A percentile compares a stretch with the other conserved stretches of the same genome.
These are phyloP conservation scores for Kwoniella dejecticola DNA, from an alignment of 768 basidiomycete genomes.

Conservation along the genomic window DNA sequence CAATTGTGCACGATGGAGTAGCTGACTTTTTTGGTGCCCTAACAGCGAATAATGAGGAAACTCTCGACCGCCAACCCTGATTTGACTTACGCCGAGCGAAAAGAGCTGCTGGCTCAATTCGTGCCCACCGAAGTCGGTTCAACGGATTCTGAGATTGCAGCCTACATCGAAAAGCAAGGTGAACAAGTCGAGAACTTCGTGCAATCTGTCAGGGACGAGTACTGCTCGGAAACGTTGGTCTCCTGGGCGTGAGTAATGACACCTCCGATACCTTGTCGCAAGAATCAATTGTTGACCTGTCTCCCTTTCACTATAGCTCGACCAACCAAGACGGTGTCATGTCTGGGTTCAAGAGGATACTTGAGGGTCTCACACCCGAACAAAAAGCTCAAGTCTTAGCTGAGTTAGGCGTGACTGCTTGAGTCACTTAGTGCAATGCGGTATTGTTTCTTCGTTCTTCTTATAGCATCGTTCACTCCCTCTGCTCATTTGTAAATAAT, in stretches of 20 bases:
- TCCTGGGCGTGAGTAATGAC: conserved; percentile 45
- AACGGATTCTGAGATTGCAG: conserved; percentile 39
- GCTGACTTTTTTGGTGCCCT: too few species aligned
- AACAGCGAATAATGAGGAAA: conserved; percentile 57
- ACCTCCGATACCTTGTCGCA: neutral
- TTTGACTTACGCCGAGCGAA: conserved; percentile 68
- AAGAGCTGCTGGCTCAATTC: conserved; percentile 66
- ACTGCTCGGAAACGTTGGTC: conserved; percentile 40
- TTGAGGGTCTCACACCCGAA: conserved; percentile 38
- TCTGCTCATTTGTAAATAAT: conserved; percentile 4
- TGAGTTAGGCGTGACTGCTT: conserved; percentile 24
- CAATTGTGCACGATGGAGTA: conserved; percentile 58
- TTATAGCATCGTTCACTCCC: neutral
- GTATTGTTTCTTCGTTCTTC: neutral
- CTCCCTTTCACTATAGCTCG: conserved; percentile 13
- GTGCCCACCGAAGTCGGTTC: conserved; percentile 52
- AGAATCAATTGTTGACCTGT: neutral
- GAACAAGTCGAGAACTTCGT: conserved; percentile 39
- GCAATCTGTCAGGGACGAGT: conserved; percentile 38
- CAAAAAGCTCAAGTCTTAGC: conserved; percentile 38
- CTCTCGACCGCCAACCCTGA: conserved; percentile 74
- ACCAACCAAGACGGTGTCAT: conserved; percentile 48
- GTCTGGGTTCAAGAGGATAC: conserved; percentile 43
- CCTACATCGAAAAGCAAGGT: conserved; percentile 39
- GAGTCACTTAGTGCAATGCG: too few species aligned